Evolutionary conservation across 202 grass and related monocot species (phyloP).

Genomic region (Panicum virgatum): DNA sequence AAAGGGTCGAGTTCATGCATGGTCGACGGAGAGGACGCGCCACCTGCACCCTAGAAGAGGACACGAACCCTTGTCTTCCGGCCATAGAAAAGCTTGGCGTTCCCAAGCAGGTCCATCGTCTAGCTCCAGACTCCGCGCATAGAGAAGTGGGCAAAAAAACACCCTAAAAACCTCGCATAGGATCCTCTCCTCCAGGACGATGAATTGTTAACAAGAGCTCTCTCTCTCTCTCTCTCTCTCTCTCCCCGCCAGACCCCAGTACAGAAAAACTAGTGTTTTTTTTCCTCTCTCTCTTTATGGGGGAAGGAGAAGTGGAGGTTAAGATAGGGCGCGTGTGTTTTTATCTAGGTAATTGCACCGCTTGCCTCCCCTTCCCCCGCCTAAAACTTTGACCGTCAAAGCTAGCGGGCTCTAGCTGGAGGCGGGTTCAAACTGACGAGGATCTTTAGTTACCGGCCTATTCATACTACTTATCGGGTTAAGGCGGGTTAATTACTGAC

Average conservation of each 20-base stretch:
- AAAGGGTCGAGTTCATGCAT: conserved; percentile 2
- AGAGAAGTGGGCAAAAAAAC: conserved; percentile 46
- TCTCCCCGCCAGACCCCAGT: background rate
- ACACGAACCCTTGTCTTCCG: conserved; percentile 85
- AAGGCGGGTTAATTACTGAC: background rate
- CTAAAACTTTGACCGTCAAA: conserved; percentile 87
- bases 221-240: conserved; percentile 6
- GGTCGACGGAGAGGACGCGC: conserved; percentile 43
- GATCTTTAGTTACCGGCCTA: conserved; percentile 22
- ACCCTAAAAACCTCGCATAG: conserved; percentile 50
- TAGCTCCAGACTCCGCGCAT: conserved; percentile 42
- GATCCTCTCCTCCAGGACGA: conserved; percentile 55
- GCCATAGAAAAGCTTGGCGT: conserved; percentile 50
- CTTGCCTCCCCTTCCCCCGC: conserved; percentile 40
- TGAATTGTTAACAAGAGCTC: conserved; percentile 34
- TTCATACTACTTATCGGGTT: background rate
- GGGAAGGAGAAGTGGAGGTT: conserved; percentile 49
- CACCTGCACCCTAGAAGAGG: conserved; percentile 71
- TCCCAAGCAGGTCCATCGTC: conserved; percentile 35
- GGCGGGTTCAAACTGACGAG: conserved; percentile 30
- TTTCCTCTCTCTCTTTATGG: conserved; percentile 43
- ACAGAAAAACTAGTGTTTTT: conserved; percentile 23
- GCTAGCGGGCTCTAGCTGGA: background rate
- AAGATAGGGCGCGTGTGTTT: conserved; percentile 57
- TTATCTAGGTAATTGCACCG: conserved; percentile 68